These are phyloP conservation scores for Gleditsia sinensis DNA, from an alignment of 306 rosid species.

Conservation along the genomic window DNA sequence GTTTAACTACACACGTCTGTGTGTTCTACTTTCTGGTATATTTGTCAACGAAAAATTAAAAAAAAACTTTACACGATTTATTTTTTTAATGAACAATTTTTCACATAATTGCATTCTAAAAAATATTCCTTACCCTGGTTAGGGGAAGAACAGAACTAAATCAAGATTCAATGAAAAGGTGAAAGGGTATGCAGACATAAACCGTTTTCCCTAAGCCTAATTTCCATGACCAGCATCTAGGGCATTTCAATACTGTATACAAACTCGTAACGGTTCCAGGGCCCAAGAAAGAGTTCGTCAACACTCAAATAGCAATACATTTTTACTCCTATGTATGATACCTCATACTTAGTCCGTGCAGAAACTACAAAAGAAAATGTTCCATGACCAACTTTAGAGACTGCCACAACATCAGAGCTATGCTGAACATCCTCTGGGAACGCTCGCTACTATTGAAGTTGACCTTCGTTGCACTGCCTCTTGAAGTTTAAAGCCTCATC, in stretches of 20 bases:
- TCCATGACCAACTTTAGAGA: slow-evolving; percentile 26
- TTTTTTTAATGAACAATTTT: not conserved
- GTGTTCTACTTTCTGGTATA: too few relatives aligned
- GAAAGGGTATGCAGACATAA: not conserved
- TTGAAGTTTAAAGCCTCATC: slow-evolving; percentile 69
- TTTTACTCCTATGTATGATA: not conserved
- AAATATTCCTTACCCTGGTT: not conserved
- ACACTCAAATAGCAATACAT: not conserved
- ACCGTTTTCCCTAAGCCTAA: not conserved
- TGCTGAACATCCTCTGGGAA: not conserved
- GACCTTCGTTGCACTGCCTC: slow-evolving; percentile 61
- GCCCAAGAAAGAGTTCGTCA: not conserved
- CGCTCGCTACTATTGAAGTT: slow-evolving; percentile 33
- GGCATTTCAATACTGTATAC: not conserved
- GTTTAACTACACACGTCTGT: too few relatives aligned
- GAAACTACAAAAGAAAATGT: slow-evolving; percentile 1
- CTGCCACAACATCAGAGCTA: not conserved
- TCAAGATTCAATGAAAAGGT: not conserved
- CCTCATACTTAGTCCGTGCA: not conserved
- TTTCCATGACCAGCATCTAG: not conserved
- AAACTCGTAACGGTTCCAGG: not conserved
- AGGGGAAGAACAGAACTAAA: not conserved
- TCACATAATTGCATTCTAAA: too few relatives aligned
- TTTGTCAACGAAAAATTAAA: not conserved
- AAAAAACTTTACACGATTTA: not conserved